A percentile compares a stretch with the other conserved stretches of the same genome.
Conservation (phyloP, 495 filamentous ascomycete species). For the Hamigera avellanea region DNA sequence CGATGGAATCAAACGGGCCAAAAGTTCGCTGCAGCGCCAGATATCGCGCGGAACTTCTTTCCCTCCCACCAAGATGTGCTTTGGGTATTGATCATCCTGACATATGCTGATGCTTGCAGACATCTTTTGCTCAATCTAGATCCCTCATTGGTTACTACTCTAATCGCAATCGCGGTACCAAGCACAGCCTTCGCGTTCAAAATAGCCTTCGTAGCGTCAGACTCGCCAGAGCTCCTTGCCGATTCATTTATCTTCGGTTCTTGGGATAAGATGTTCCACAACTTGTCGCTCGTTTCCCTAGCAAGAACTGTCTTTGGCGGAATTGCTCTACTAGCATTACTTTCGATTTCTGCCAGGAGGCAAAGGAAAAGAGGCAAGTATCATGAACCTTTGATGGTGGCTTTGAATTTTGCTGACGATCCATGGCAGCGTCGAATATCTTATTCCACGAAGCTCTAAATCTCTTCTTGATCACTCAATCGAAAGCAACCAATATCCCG, state of each 20-base stretch:
- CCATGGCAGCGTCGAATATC: conserved; percentile 5
- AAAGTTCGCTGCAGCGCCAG: conserved; percentile 79
- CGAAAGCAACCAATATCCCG: conserved; percentile 69
- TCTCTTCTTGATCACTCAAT: conserved; percentile 79
- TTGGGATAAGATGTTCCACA: conserved; percentile 35
- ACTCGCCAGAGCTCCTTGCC: conserved; percentile 72
- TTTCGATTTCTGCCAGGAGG: conserved; percentile 9
- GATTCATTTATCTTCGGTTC: conserved; percentile 36
- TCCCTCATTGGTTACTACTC: conserved; percentile 13
- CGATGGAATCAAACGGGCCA: conserved; percentile 96
- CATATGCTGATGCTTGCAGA: conserved; percentile 46
- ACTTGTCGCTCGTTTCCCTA: conserved; percentile 33
- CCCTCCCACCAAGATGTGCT: conserved; percentile 47
- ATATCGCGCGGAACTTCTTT: conserved; percentile 65
- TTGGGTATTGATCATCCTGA: conserved; percentile 61
- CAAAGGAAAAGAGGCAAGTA: conserved; percentile 8
- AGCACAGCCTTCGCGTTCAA: conserved; percentile 69
- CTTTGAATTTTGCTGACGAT: conserved; percentile 6
- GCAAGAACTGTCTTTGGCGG: conserved; percentile 35
- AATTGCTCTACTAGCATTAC: conserved; percentile 31
- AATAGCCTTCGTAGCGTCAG: conserved; percentile 65
- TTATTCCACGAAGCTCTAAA: conserved; percentile 55
- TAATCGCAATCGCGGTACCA: conserved; percentile 13
- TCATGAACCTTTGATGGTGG: background rate
- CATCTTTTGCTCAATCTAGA: conserved; percentile 20